These are phyloP conservation scores for Candida schatavii DNA, from an alignment of 805 yeast genomes.

Conservation along the genomic window DNA sequence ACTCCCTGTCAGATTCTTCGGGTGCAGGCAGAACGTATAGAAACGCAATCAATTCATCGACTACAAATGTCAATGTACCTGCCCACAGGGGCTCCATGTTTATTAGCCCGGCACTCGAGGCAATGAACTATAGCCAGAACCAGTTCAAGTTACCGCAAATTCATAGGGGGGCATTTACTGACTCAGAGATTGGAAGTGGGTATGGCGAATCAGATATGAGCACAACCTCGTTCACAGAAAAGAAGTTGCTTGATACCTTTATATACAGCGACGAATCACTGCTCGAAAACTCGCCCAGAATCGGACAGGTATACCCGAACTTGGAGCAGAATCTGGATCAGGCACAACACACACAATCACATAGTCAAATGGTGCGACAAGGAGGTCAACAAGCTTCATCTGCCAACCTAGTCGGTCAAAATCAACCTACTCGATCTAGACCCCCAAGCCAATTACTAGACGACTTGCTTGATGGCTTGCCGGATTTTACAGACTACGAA, in stretches of 20 bases:
- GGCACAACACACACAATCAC: too few relatives aligned
- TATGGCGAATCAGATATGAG: neutral
- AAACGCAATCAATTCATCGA: constrained; percentile 16
- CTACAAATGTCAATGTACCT: constrained; percentile 2
- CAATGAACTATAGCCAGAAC: constrained; percentile 18
- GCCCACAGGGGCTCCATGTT: constrained; percentile 45
- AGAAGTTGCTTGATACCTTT: neutral
- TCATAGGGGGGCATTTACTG: constrained; percentile 7
- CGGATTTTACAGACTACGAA: neutral
- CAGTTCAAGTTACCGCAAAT: constrained; percentile 15
- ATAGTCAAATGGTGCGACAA: too few relatives aligned
- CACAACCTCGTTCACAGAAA: neutral
- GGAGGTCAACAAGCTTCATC: too few relatives aligned
- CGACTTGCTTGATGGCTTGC: constrained; percentile 32
- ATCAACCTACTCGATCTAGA: too few relatives aligned
- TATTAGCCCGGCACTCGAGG: constrained; percentile 49
- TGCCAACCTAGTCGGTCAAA: too few relatives aligned
- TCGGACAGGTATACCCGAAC: neutral
- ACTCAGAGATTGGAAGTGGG: neutral
- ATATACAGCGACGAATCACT: constrained; percentile 4
- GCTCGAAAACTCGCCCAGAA: neutral
- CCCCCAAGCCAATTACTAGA: constrained; percentile 53
- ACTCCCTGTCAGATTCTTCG: neutral
- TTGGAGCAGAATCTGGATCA: neutral
- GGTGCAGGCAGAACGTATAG: constrained; percentile 28